Evolutionary conservation across 2,329 filamentous ascomycete species (phyloP).

Genomic region (Pseudocercospora pini-densiflorae): DNA sequence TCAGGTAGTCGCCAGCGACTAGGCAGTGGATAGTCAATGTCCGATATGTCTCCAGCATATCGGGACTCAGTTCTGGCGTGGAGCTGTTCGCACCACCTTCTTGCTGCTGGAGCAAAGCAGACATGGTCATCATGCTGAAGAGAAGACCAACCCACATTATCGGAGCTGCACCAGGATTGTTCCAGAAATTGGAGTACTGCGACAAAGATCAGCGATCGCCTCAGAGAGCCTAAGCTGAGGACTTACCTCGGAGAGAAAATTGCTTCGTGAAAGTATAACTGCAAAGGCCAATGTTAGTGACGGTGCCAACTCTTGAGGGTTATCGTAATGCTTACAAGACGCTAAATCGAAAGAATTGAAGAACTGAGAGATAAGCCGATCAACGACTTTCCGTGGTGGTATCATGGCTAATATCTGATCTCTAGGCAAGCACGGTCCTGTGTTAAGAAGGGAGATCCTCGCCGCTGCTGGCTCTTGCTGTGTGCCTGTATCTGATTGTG

Average conservation of each 20-base stretch:
- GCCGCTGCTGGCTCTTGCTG: neutral
- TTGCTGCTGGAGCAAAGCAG: conserved; percentile 10
- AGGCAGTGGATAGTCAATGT: conserved; percentile 6
- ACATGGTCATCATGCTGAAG: conserved; percentile 45
- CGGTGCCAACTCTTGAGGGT: neutral
- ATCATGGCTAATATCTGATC: conserved; percentile 8
- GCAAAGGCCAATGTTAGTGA: neutral
- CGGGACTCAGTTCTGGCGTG: neutral
- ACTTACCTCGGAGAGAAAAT: conserved; percentile 11
- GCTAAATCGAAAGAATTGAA: conserved; percentile 12
- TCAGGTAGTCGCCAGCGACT: neutral
- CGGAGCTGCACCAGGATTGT: conserved; percentile 41
- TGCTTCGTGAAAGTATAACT: conserved; percentile 9
- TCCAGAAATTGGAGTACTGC: conserved; percentile 52
- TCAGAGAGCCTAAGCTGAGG: neutral
- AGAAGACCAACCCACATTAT: conserved; percentile 52
- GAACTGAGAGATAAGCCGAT: conserved; percentile 5
- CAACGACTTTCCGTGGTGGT: conserved; percentile 7
- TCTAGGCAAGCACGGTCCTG: neutral
- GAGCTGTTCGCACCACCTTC: neutral
- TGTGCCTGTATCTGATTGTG: neutral
- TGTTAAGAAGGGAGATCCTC: neutral
- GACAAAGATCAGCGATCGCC: neutral
- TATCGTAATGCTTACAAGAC: conserved; percentile 3
- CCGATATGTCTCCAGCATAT: conserved; percentile 12